Evolutionary conservation across 108 stramenopile species (phyloP).

Genomic region (Parietichytrium sp.): DNA sequence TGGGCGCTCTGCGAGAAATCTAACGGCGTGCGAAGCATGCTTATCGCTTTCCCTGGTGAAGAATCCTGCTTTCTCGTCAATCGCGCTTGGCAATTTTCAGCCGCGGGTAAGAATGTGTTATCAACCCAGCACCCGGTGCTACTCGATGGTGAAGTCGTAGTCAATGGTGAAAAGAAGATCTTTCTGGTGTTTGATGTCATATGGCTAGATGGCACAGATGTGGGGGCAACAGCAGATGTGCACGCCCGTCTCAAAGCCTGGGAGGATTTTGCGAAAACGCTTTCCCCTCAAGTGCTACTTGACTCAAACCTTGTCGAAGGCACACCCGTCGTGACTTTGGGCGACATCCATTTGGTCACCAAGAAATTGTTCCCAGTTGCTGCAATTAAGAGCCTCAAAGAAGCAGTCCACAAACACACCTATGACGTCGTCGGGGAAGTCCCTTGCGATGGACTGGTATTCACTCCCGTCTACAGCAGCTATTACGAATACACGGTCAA

Average conservation of each 20-base stretch:
- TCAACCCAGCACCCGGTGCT: neutral
- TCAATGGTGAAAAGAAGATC: neutral
- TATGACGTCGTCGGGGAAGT: neutral
- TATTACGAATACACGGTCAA: conserved; percentile 35
- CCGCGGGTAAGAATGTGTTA: neutral
- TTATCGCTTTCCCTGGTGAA: neutral
- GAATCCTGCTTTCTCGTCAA: conserved; percentile 4
- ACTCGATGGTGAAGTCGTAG: conserved; percentile 28
- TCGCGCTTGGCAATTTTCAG: neutral
- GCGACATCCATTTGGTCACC: neutral
- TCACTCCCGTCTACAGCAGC: neutral
- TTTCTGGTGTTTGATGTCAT: conserved; percentile 42
- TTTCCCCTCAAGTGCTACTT: too few species aligned
- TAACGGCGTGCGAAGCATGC: conserved; percentile 34
- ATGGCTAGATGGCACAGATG: neutral
- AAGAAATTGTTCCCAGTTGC: neutral
- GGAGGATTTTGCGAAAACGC: neutral
- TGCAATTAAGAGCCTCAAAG: neutral
- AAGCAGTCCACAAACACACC: neutral
- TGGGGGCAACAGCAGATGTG: conserved; percentile 6
- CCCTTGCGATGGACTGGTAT: conserved; percentile 31
- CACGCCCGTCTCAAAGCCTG: neutral
- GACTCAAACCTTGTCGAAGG: too few species aligned
- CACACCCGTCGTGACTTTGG: too few species aligned
- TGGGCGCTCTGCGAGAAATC: conserved; percentile 40